These are phyloP conservation scores for Emergomyces orientalis DNA, from an alignment of 2,329 filamentous ascomycete genomes.

Conservation along the genomic window DNA sequence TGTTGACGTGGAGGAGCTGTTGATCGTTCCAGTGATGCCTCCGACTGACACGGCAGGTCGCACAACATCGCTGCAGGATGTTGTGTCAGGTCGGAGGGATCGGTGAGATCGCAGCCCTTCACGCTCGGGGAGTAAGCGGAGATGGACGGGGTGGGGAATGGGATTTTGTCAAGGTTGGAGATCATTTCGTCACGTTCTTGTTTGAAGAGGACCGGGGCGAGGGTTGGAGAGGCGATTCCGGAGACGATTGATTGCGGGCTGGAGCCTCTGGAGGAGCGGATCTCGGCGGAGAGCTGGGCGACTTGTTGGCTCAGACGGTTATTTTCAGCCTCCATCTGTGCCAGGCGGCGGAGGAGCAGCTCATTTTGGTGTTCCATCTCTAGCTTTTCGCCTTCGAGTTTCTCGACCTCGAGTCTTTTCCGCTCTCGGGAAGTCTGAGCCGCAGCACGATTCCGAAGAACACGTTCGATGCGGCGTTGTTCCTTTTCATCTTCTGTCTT, in stretches of 20 bases:
- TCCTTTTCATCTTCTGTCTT: conserved; percentile 99
- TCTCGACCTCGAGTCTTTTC: conserved; percentile 82
- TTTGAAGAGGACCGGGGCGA: conserved; percentile 36
- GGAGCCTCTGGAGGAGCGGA: conserved; percentile 32
- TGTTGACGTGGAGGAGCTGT: conserved; percentile 10
- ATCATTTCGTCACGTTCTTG: conserved; percentile 36
- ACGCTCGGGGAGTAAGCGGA: conserved; percentile 33
- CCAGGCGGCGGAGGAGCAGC: conserved; percentile 56
- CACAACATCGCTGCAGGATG: conserved; percentile 99
- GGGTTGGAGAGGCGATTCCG: conserved; percentile 30
- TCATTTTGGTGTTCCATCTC: conserved; percentile 62
- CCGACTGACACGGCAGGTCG: conserved; percentile 99
- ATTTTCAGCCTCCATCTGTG: conserved; percentile 50
- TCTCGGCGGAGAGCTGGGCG: conserved; percentile 41
- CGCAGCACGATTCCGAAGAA: conserved; percentile 89
- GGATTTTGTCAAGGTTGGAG: conserved; percentile 34
- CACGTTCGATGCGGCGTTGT: conserved; percentile 91
- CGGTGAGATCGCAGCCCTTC: conserved; percentile 37
- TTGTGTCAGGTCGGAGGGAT: conserved; percentile 92
- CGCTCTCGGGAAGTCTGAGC: conserved; percentile 94
- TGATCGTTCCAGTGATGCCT: conserved; percentile 37
- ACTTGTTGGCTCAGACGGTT: conserved; percentile 43
- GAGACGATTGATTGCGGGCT: conserved; percentile 30
- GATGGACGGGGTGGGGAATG: conserved; percentile 32
- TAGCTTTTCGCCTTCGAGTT: conserved; percentile 57